A percentile compares a stretch with the other conserved stretches of the same genome.
Evolutionary conservation across 495 filamentous ascomycete genomes (phyloP).

Genomic region (Apiosordaria backusii): DNA sequence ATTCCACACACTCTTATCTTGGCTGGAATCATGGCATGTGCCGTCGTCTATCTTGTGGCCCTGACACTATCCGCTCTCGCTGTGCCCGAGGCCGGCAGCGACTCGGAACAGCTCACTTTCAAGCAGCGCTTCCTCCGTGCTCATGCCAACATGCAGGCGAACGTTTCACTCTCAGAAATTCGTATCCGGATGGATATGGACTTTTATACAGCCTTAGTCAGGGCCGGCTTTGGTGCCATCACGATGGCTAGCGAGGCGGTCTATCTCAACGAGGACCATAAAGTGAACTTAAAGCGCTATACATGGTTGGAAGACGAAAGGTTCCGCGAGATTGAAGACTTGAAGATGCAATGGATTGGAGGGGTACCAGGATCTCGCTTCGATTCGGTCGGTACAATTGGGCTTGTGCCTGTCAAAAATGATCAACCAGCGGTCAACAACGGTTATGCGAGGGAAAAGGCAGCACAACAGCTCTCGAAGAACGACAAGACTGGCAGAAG

Average conservation of each 20-base stretch:
- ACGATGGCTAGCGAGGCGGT: constrained; percentile 94
- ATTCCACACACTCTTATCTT: constrained; percentile 87
- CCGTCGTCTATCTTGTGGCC: constrained; percentile 70
- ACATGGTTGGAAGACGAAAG: constrained; percentile 93
- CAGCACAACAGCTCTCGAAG: constrained; percentile 50
- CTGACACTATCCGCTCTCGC: constrained; percentile 72
- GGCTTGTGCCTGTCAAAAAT: constrained; percentile 48
- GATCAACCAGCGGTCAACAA: constrained; percentile 40
- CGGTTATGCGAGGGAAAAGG: constrained; percentile 70
- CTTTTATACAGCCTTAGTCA: constrained; percentile 87
- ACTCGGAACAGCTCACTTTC: constrained; percentile 31
- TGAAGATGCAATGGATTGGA: constrained; percentile 49
- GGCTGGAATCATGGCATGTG: constrained; percentile 69
- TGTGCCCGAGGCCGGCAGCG: constrained; percentile 36
- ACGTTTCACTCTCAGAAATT: constrained; percentile 74
- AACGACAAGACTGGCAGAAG: constrained; percentile 33
- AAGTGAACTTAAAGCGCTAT: constrained; percentile 67
- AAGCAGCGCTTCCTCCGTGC: constrained; percentile 56
- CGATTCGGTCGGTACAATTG: constrained; percentile 50
- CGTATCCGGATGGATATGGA: constrained; percentile 81
- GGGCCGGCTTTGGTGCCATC: constrained; percentile 78
- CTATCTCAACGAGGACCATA: constrained; percentile 83
- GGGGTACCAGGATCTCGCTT: constrained; percentile 43
- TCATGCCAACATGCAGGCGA: constrained; percentile 87
- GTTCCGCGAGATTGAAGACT: constrained; percentile 58